A percentile compares a stretch with the other conserved stretches of the same genome.
phyloP scores from a whole-genome alignment of 768 basidiomycete genomes.

The Leccinum disarticulatum region DNA sequence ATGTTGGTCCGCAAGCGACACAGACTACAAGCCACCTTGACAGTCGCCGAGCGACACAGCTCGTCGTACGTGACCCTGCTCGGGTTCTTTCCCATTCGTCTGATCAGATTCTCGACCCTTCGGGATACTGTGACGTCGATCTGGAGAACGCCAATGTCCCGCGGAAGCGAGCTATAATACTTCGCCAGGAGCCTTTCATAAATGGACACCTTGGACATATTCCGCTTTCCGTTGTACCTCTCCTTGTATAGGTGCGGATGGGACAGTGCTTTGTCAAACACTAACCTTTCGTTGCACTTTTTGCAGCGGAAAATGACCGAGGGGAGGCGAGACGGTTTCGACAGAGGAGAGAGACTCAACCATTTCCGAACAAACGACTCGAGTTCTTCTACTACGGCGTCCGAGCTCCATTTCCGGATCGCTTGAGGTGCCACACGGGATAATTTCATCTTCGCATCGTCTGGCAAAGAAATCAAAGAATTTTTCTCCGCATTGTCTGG shows the following conservation, averaged over 20 bases:
- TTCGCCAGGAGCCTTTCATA: background rate
- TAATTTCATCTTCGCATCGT: background rate
- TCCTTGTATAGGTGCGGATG: conserved; percentile 9
- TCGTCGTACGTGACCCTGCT: background rate
- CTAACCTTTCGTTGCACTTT: background rate
- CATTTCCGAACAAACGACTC: conserved; percentile 3
- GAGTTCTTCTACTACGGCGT: conserved; percentile 11
- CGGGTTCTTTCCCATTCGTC: conserved; percentile 7
- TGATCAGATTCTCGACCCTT: conserved; percentile 13
- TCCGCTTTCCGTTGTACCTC: background rate
- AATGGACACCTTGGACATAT: background rate
- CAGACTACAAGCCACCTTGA: conserved; percentile 10
- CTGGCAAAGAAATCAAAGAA: too few relatives aligned
- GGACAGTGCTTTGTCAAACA: conserved; percentile 8
- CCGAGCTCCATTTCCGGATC: conserved; percentile 9
- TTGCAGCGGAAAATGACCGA: conserved; percentile 15
- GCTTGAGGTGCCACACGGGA: background rate
- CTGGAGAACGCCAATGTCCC: conserved; percentile 2
- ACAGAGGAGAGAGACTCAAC: conserved; percentile 1
- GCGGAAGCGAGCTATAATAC: background rate
- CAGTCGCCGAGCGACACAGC: conserved; percentile 1
- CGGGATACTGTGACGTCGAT: conserved; percentile 5
- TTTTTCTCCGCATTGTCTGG: too few relatives aligned
- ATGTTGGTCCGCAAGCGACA: conserved; percentile 2
- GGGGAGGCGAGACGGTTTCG: conserved; percentile 6